Percentiles rank a stretch among this genome's conserved stretches.
Evolutionary conservation across 2,329 filamentous ascomycete species (phyloP).

Genomic region (Penicillium griseofulvum): DNA sequence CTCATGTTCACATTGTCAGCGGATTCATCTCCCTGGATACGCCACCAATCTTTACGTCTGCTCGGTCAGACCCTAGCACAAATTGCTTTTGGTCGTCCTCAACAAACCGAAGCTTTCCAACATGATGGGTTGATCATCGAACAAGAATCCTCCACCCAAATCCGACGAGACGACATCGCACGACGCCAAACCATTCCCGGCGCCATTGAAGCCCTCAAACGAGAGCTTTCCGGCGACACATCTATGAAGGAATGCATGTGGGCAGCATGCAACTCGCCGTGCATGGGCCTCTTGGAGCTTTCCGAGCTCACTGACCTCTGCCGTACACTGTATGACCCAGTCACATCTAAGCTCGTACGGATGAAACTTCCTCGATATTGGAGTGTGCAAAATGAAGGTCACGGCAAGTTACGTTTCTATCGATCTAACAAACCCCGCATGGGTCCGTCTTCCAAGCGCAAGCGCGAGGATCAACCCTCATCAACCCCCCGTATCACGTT

Average conservation of each 20-base stretch:
- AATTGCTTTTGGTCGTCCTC: conserved; percentile 57
- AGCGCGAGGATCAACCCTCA: conserved; percentile 40
- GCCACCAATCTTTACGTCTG: conserved; percentile 51
- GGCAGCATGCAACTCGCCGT: conserved; percentile 54
- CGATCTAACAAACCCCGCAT: conserved; percentile 40
- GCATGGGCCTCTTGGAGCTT: conserved; percentile 53
- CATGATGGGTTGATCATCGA: conserved; percentile 56
- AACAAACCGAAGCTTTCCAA: conserved; percentile 31
- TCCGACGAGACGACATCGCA: conserved; percentile 54
- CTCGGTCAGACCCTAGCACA: conserved; percentile 58
- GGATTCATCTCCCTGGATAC: conserved; percentile 59
- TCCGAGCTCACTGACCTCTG: conserved; percentile 59
- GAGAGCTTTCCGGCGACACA: conserved; percentile 50
- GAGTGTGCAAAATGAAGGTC: conserved; percentile 52
- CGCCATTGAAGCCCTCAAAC: conserved; percentile 56
- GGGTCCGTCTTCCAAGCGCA: conserved; percentile 36
- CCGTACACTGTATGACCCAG: conserved; percentile 53
- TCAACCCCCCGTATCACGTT: conserved; percentile 42
- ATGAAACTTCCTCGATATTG: conserved; percentile 59
- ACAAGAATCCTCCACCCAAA: conserved; percentile 52
- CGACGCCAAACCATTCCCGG: conserved; percentile 58
- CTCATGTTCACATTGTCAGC: conserved; percentile 56
- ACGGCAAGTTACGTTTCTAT: conserved; percentile 47
- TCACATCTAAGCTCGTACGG: conserved; percentile 49
- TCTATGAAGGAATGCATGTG: conserved; percentile 55